These are phyloP conservation scores for Alternaria sp. DNA, from an alignment of 2,329 filamentous ascomycete species.

Conservation along the genomic window DNA sequence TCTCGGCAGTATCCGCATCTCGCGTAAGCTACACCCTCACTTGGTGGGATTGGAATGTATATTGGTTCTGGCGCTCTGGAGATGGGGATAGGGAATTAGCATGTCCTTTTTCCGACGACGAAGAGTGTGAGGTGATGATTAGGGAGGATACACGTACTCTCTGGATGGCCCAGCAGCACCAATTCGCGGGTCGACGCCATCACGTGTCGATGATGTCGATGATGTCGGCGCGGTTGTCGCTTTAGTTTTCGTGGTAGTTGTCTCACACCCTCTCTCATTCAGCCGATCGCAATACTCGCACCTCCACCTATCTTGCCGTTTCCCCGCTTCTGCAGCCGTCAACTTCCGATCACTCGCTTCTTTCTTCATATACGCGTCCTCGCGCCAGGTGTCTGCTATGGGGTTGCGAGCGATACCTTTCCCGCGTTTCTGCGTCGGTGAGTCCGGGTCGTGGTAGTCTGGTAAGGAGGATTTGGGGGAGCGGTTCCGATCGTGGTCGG, in stretches of 20 bases:
- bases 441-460: constrained; percentile 8
- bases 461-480: constrained; percentile 9
- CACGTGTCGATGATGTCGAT: too few species aligned
- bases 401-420: constrained; percentile 14
- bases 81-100: not conserved
- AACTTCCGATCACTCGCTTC: constrained; percentile 6
- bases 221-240: not conserved
- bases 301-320: constrained; percentile 14
- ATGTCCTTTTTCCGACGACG: too few species aligned
- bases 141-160: not conserved
- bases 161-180: not conserved
- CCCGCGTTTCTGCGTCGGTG: constrained; percentile 11
- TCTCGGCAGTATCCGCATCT: constrained; percentile 4
- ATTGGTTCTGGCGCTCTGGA: not conserved
- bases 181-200: not conserved
- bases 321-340: not conserved
- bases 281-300: constrained; percentile 18
- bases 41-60: not conserved
- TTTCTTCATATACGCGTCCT: constrained; percentile 16
- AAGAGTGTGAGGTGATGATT: not conserved
- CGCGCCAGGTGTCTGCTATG: constrained; percentile 16
- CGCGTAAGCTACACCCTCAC: not conserved
- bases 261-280: constrained; percentile 3
- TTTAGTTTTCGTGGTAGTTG: not conserved
- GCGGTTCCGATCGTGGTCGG: constrained; percentile 9